Evolutionary conservation across 371 early-diverging fungal species (phyloP), one percentile per base, ranked within the genome.

Genomic region (Mucor indicus): DNA sequence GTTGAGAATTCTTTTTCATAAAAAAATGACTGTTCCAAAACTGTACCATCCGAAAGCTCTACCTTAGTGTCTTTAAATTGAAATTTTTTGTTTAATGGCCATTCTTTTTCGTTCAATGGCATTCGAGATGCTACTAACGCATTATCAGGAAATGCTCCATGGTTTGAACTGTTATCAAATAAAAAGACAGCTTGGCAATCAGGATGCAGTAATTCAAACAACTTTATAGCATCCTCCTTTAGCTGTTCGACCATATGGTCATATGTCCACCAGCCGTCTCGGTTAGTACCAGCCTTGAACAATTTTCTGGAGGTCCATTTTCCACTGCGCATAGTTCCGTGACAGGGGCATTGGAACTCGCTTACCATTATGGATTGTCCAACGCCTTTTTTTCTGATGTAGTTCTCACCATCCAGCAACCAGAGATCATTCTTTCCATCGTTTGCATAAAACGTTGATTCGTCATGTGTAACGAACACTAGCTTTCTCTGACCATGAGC

Each of bases 401-500:
- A 1, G 25, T 12, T 13, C 43, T 50, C 42, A 13, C 20, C 23
- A 9, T 50, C 23, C 10, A 19, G 25, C 2, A 17, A 32, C 50
- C 50, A 50, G 2, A 16, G 2, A 9, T 7, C 24, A 7, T 5
- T 3, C 27, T 43, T 41, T 12, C 24, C 15, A 35, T 41, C 42
- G 15, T 50, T 50, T 5, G 42, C 12, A 10, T 50, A 50, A 19
- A 50, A 50, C 6, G 42, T 50, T 12, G 24, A 31, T 20, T 50
- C 50, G 2, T 50, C 43, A 19, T 50, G 50, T 7, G 50, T 50
- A 2, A 37, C 50, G 22, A 50, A 16, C 11, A 50, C 43, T 11
- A 50, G 8, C 33, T 44, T 30, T n/a, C 33, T 44, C 22, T 44
- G 29, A 39, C 27, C 44, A 20, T 9, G 2, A 2, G 5, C 13